These are phyloP conservation scores for Tinospora cordifolia DNA, from an alignment of 164 flowering plant species.

Conservation along the genomic window DNA sequence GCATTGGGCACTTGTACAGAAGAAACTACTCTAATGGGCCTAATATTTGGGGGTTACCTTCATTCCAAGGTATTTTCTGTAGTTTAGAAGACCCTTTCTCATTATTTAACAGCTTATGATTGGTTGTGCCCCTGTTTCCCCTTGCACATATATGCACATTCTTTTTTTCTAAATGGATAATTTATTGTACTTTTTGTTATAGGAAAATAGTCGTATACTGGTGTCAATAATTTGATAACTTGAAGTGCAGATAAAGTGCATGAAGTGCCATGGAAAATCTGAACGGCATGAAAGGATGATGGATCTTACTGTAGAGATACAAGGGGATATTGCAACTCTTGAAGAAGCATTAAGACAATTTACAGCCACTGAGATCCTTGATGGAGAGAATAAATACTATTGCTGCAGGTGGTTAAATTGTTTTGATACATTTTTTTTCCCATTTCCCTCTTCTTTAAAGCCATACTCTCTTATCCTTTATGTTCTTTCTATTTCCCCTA, in stretches of 20 bases:
- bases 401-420: constrained; percentile 53
- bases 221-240: constrained; percentile 6
- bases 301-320: constrained; percentile 93
- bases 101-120: not conserved
- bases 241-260: constrained; percentile 62
- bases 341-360: constrained; percentile 76
- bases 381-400: constrained; percentile 86
- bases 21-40: constrained; percentile 69
- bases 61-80: constrained; percentile 61
- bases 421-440: not conserved
- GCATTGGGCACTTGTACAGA: constrained; percentile 34
- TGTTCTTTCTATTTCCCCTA: not conserved
- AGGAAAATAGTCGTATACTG: not conserved
- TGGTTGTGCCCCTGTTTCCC: not conserved
- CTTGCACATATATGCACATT: not conserved
- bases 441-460: not conserved
- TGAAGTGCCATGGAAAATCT: constrained; percentile 68
- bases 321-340: constrained; percentile 66
- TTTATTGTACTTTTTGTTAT: not conserved
- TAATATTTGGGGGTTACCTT: constrained; percentile 91
- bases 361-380: constrained; percentile 69
- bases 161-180: not conserved
- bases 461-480: not conserved
- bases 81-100: not conserved
- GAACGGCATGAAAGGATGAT: constrained; percentile 76